Evolutionary conservation across 257 asterid species (phyloP).

Genomic region (Solanum sitiens): DNA sequence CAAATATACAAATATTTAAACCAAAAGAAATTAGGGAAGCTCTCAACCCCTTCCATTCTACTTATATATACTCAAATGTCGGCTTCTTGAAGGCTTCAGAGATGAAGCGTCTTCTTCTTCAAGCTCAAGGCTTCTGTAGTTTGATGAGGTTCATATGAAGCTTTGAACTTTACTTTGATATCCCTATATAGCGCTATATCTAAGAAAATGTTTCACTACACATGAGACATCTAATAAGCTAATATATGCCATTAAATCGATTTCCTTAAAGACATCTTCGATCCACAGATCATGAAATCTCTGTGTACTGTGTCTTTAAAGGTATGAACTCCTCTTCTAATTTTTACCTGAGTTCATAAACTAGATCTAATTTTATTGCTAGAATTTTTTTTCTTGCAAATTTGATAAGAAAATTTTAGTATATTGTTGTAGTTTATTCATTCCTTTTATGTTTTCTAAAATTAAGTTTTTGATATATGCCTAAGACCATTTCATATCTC

Average conservation of each 20-base stretch:
- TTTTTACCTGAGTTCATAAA: neutral
- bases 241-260: neutral
- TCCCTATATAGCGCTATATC: neutral
- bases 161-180: neutral
- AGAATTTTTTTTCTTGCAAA: no score
- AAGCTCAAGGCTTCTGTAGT: neutral
- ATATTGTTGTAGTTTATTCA: no score
- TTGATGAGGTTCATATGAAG: neutral
- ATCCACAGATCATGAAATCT: neutral
- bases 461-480: no score
- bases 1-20: no score
- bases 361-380: neutral
- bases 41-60: neutral
- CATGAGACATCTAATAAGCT: neutral
- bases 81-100: neutral
- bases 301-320: neutral
- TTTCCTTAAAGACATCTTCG: neutral
- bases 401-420: no score
- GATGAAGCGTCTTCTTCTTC: neutral
- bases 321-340: neutral
- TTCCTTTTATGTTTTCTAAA: no score
- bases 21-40: neutral
- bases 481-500: no score
- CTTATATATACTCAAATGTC: neutral
- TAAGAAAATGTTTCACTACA: neutral